Base-by-base conservation (phyloP, 1,284 basidiomycete genomes). In the Cystobasidium pallidum region DNA sequence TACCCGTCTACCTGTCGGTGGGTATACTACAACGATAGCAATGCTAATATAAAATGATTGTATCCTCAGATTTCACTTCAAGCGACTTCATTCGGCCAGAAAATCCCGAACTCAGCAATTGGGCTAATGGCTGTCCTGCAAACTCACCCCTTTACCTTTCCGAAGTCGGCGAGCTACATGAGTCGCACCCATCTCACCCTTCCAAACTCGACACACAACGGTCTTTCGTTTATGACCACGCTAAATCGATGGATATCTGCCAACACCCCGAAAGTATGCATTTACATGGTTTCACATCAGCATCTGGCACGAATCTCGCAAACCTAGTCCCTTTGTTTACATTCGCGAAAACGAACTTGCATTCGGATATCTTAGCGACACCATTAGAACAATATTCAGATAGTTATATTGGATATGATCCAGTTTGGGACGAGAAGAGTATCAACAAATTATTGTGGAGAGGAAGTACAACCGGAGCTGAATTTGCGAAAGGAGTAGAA, bases 241-340 rank as follows among this genome's bases (percentile, higher is more conserved):
- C 81, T 7, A 78, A 81, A 19, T 82, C 83, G 1, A 83, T 84
- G 82, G 81, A 84, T 74, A 81, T 83, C 75, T 85, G 84, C 78
- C 78, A 82, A 74, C 83, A 82, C 73, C 83, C 84, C 2, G 79
- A 78, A 59, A 78, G 76, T 74, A 77, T 77, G 66, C 76, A 77
- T 72, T 57, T 78, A 19, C 77, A 78, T 41, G 76, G 78, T 10
- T 77, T 77, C 59, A 76, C 77, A 59, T 77, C 78, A 66, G 51
- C 73, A 77, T 68, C 75, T 75, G n/a, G 79, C 3, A 78, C 79
- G 26, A 75, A 78, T 63, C 75, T 75, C 7, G 77, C 76, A 19
- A 77, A 77, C 34, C 74, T 79, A 39, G 78, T 79, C 4, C 78
- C 78, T 1, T 62, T 79, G 32, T 78, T 79, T 47, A 75, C 77